These are phyloP conservation scores for Alternaria novae-zelandiae DNA, from an alignment of 2,329 filamentous ascomycete species.

Conservation along the genomic window DNA sequence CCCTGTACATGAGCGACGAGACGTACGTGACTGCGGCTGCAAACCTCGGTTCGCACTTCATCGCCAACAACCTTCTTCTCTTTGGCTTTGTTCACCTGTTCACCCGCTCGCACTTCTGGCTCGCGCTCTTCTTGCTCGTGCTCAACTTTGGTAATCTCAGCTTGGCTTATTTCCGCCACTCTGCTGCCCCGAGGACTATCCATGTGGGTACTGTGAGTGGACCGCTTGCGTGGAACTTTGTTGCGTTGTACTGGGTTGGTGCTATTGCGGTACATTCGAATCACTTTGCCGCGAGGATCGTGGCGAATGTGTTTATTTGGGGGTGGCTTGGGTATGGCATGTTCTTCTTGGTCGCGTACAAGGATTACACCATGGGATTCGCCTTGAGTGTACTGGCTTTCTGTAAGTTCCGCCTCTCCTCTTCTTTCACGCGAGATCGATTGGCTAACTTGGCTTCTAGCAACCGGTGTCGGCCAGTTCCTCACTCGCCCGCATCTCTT, in stretches of 20 bases:
- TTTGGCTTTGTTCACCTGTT: conserved; percentile 85
- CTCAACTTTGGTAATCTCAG: conserved; percentile 84
- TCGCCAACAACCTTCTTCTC: conserved; percentile 82
- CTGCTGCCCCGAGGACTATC: conserved; percentile 73
- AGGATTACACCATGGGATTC: conserved; percentile 80
- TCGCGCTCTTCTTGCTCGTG: conserved; percentile 76
- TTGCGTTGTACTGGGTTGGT: conserved; percentile 88
- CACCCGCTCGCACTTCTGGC: conserved; percentile 75
- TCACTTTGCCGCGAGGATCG: conserved; percentile 72
- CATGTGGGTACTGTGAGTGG: conserved; percentile 77
- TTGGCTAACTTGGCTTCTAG: conserved; percentile 40
- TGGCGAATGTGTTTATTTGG: conserved; percentile 91
- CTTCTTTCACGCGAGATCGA: background rate
- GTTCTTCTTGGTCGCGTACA: conserved; percentile 76
- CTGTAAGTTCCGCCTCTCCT: conserved; percentile 54
- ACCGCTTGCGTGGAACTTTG: conserved; percentile 84
- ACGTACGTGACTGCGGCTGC: conserved; percentile 72
- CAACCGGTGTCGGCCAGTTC: conserved; percentile 79
- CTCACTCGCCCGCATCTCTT: conserved; percentile 72
- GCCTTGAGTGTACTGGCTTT: conserved; percentile 75
- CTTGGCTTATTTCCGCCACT: conserved; percentile 80
- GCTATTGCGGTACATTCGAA: conserved; percentile 77
- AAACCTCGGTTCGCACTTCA: conserved; percentile 83
- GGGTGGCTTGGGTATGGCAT: conserved; percentile 76
- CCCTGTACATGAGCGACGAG: conserved; percentile 73